Evolutionary conservation across 768 basidiomycete genomes (phyloP).

Genomic region (Pulveroboletus ravenelii): DNA sequence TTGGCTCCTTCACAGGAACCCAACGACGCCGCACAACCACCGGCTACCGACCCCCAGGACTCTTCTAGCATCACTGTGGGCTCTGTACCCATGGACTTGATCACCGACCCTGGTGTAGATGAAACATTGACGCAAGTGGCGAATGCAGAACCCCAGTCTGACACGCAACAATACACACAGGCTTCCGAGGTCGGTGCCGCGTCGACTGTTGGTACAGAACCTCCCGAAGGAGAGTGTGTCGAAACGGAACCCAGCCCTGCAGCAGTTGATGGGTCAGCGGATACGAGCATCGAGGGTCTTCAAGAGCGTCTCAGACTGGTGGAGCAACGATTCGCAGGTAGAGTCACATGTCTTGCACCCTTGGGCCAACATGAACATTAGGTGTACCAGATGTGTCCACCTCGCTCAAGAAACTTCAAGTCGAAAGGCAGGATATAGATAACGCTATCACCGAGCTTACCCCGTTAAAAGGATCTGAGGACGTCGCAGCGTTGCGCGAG

Average conservation of each 20-base stretch:
- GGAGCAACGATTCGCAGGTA: constrained; percentile 76
- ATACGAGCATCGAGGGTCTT: constrained; percentile 46
- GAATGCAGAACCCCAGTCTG: background rate
- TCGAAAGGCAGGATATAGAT: constrained; percentile 67
- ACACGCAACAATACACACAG: background rate
- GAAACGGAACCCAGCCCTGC: constrained; percentile 1
- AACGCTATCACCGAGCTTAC: constrained; percentile 64
- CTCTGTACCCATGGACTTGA: background rate
- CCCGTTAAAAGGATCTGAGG: constrained; percentile 60
- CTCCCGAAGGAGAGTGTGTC: background rate
- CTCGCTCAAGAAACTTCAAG: constrained; percentile 72
- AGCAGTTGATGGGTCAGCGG: background rate
- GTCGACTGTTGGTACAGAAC: background rate
- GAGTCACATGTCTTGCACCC: constrained; percentile 4
- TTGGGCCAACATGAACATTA: constrained; percentile 1
- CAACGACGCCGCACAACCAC: background rate
- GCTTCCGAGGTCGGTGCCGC: background rate
- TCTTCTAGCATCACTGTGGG: background rate
- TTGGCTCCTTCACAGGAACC: background rate
- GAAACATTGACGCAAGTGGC: background rate
- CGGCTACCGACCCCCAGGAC: background rate
- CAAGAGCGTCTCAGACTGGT: constrained; percentile 64
- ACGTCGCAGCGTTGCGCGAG: constrained; percentile 64
- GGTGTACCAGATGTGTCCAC: constrained; percentile 61
- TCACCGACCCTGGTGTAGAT: background rate